A percentile compares a stretch with the other conserved stretches of the same genome.
Conservation (phyloP, 495 filamentous ascomycete genomes). For the Penicillium manginii region DNA sequence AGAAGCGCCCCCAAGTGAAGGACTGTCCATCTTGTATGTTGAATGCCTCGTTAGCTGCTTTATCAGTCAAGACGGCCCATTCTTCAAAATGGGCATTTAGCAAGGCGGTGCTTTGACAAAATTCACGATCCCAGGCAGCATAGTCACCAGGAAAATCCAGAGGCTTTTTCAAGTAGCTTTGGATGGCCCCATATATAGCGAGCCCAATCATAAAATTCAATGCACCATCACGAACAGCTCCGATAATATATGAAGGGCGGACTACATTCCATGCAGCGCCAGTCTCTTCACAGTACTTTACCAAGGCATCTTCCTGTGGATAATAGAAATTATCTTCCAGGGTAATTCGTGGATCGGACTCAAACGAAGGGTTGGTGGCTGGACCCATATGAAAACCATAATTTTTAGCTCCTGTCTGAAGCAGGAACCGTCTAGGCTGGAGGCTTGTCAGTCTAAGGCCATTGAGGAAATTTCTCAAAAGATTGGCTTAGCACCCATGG, state of each 20-base stretch:
- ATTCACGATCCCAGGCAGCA: conserved; percentile 39
- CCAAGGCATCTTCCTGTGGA: conserved; percentile 51
- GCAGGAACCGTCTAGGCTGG: conserved; percentile 49
- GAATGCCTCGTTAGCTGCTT: conserved; percentile 42
- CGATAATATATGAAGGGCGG: conserved; percentile 50
- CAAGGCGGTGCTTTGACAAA: conserved; percentile 37
- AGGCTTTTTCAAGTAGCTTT: conserved; percentile 29
- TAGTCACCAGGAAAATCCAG: conserved; percentile 47
- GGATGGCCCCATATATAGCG: conserved; percentile 49
- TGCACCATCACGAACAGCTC: conserved; percentile 47
- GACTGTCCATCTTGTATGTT: conserved; percentile 45
- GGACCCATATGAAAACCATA: conserved; percentile 55
- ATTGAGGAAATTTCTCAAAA: conserved; percentile 50
- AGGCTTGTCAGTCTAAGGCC: conserved; percentile 41
- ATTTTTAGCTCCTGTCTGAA: conserved; percentile 56
- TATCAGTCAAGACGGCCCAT: conserved; percentile 46
- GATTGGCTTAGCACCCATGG: conserved; percentile 4
- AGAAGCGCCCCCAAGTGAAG: conserved; percentile 46
- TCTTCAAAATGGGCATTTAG: conserved; percentile 51
- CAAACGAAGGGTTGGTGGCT: conserved; percentile 39
- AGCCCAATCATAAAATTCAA: conserved; percentile 51
- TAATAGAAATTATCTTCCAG: conserved; percentile 58
- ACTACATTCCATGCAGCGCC: conserved; percentile 39
- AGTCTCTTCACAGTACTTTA: conserved; percentile 33
- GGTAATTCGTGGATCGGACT: conserved; percentile 44